A percentile compares a stretch with the other conserved stretches of the same genome.
Evolutionary conservation across 2,329 filamentous ascomycete species (phyloP).

Genomic region (Fusarium mundagurra): DNA sequence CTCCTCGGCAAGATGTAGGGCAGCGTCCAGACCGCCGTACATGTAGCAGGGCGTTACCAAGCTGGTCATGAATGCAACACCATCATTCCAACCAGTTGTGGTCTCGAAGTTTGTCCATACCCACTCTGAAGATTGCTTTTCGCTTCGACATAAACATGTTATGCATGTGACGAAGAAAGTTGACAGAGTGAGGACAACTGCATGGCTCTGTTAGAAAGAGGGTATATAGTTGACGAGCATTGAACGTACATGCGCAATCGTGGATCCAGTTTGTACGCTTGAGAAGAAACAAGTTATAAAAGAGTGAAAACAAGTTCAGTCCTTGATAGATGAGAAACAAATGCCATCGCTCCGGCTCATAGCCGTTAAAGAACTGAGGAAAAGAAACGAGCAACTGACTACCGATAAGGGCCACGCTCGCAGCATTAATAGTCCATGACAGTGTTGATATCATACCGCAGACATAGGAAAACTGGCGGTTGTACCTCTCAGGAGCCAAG

Average conservation of each 20-base stretch:
- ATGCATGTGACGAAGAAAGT: background rate
- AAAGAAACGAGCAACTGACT: background rate
- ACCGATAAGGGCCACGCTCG: background rate
- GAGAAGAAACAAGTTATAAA: background rate
- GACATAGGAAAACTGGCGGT: background rate
- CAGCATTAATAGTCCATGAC: background rate
- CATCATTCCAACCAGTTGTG: background rate
- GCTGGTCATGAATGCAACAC: background rate
- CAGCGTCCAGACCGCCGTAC: background rate
- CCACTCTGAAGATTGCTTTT: background rate
- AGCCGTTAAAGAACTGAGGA: background rate
- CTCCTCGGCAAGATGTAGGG: background rate
- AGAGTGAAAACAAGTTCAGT: background rate
- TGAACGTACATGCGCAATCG: background rate
- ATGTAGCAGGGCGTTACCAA: background rate
- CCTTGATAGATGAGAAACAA: background rate
- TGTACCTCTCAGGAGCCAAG: background rate
- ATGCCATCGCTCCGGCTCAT: background rate
- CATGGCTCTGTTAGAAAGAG: no score
- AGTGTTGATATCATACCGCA: background rate
- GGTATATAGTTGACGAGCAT: fast-evolving
- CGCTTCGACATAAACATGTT: background rate
- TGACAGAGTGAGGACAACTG: background rate
- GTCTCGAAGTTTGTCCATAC: background rate
- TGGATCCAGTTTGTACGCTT: background rate